Conservation (phyloP, 352 stramenopile genomes). For the Globisporangium mamillatum region DNA sequence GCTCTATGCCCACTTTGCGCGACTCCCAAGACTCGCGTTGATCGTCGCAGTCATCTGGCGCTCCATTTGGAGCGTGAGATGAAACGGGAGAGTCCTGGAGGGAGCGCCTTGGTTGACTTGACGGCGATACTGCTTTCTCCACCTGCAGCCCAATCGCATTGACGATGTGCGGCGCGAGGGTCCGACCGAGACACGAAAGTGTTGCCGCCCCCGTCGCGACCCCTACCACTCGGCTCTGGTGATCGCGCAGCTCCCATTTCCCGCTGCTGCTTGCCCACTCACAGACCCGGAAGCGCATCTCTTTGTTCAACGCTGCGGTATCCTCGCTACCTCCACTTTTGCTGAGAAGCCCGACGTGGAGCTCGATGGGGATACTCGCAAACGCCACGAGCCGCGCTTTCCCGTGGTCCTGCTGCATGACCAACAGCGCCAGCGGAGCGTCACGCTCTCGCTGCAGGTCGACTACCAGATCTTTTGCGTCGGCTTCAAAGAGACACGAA, state of each 20-base stretch:
- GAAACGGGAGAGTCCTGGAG: not conserved
- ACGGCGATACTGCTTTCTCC: not conserved
- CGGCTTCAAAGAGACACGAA: constrained; percentile 49
- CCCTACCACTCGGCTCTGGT: constrained; percentile 22
- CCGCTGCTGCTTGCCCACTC: constrained; percentile 42
- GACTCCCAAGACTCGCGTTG: not conserved
- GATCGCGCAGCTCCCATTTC: constrained; percentile 35
- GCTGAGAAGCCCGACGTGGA: constrained; percentile 25
- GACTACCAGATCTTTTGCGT: constrained; percentile 20
- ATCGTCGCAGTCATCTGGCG: too few species aligned
- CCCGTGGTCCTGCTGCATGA: constrained; percentile 34
- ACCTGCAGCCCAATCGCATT: constrained; percentile 33
- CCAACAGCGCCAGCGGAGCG: constrained; percentile 29
- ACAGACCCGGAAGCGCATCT: constrained; percentile 27
- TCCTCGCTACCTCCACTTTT: not conserved
- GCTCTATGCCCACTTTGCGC: not conserved
- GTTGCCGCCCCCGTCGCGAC: constrained; percentile 27
- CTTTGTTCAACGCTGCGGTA: not conserved
- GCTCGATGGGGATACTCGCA: constrained; percentile 26
- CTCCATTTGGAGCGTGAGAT: not conserved
- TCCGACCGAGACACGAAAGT: constrained; percentile 44
- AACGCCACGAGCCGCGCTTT: constrained; percentile 35
- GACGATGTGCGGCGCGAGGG: constrained; percentile 33
- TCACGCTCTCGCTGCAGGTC: constrained; percentile 29
- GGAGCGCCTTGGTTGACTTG: not conserved